These are phyloP conservation scores for Ustilago curta DNA, from an alignment of 1,284 basidiomycete species.

Conservation along the genomic window DNA sequence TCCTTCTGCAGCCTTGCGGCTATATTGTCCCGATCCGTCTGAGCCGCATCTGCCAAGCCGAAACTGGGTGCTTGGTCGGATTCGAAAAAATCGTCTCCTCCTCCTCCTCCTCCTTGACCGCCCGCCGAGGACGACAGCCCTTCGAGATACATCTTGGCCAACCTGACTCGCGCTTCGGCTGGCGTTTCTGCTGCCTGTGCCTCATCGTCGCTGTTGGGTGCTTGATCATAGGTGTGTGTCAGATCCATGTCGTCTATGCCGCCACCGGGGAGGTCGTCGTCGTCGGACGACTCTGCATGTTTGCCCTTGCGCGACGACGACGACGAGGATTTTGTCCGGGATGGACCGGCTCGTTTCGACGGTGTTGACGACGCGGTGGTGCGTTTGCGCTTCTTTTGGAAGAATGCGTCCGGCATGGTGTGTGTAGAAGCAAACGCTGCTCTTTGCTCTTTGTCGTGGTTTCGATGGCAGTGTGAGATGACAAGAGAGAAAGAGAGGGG, in stretches of 20 bases:
- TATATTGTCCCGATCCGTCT: constrained; percentile 91
- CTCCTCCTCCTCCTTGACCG: background rate
- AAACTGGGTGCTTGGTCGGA: constrained; percentile 70
- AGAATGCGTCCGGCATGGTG: constrained; percentile 69
- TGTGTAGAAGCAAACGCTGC: too few relatives aligned
- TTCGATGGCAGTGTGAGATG: too few relatives aligned
- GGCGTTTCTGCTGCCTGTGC: constrained; percentile 77
- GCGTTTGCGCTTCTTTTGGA: constrained; percentile 69
- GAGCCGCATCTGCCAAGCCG: constrained; percentile 82
- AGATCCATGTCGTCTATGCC: constrained; percentile 64
- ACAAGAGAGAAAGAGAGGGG: background rate
- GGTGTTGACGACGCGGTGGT: constrained; percentile 9
- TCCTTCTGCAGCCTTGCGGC: constrained; percentile 80
- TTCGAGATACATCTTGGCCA: constrained; percentile 91
- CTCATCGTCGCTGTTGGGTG: constrained; percentile 51
- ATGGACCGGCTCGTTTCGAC: constrained; percentile 29
- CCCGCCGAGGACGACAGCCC: constrained; percentile 72
- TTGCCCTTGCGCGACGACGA: constrained; percentile 13
- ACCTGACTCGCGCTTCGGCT: constrained; percentile 88
- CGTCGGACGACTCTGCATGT: constrained; percentile 39
- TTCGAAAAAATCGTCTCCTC: constrained; percentile 53
- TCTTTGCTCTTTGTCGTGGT: too few relatives aligned
- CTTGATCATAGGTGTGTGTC: constrained; percentile 49
- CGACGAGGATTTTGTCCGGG: constrained; percentile 16
- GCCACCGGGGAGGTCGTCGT: constrained; percentile 26